Base-by-base conservation (phyloP, 257 asterid species). In the Agastache rugosa region DNA sequence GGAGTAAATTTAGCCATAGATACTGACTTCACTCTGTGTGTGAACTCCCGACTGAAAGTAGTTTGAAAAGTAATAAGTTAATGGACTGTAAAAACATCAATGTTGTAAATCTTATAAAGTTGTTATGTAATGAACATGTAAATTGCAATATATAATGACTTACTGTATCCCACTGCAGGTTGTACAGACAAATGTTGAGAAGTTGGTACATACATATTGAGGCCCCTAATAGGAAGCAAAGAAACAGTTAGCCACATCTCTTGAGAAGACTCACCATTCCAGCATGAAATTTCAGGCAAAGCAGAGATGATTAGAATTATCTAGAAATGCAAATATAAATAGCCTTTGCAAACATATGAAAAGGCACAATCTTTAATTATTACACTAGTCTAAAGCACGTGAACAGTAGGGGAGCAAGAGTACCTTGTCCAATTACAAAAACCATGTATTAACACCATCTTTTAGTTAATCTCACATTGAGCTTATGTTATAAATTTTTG, bases 1-100 rank as follows among this genome's bases (percentile, higher is more conserved):
- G 96, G 79, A 50, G 97, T 85, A 86, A 94, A 94, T 82, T 92
- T 94, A 79, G 98, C 97, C 98, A 94, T 90, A 68, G 98, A 94
- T 75, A 94, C 87, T 0, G 98, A 94, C 85, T 94, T 94, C 45
- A 94, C 97, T 82, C 98, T 77, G 80, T 94, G 98, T 11, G 98
- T 94, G 80, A 94, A 94, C 84, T 94, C 98, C 67, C 98, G 97
- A 81, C 98, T 94, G 94, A 84, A 86, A 75, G 74, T 75, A 81
- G 72, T 75, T 73, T 59, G n/a, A 80, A 63, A 83, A 54, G 67
- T 58, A 71, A 35, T 51, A 51, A 70, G 48, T 70, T 6, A 75
- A 64, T 11, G 19, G n/a, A 56, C 45, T 16, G 53, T 51, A 25
- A 68, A 77, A 71, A 73, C 51, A 72, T 37, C 25, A 63, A 29